Base-by-base conservation (phyloP, 805 yeast species). In the Candida bentonensis region DNA sequence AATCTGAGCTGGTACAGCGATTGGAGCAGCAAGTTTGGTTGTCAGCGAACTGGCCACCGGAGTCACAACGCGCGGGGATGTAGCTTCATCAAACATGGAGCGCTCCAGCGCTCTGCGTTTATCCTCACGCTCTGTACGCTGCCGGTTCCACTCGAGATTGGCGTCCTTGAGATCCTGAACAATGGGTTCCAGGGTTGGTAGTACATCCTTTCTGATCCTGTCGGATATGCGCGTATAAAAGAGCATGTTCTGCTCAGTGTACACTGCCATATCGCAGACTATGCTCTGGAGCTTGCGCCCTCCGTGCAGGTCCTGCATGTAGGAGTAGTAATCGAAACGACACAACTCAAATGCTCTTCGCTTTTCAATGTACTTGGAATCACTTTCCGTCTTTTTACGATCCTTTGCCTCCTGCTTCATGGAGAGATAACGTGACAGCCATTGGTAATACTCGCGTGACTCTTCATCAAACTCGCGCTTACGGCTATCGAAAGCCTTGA, bases 401-500 rank as follows among this genome's bases (percentile, higher is more conserved):
- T 55, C 62, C 23, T 45, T 49, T 22, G 55, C 54, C 21, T 61
- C 67, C 27, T 59, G 58, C 45, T 62, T 63, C 46, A 55, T 57
- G 13, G 67, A 51, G 21, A 67, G 53, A 44, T 67, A 67, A n/a
- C 69, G 53, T 13, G 68, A 57, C 42, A 67, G 58, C 69, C 70
- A 67, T 26, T 67, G 56, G 49, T 67, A 67, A 50, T 67, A 67
- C 48, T 67, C 69, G 22, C 59, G 52, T 15, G 68, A 62, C 42
- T 65, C 68, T 41, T 68, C 72, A 43, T 68, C 72, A 52, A 67
- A 67, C 40, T 67, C 71, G 26, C 65, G 58, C 43, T 67, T 66
- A 39, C 63, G 57, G 22, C 49, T 43, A 25, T 67, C 72, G 39
- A 63, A 63, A 15, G 57, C 42, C 50, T 67, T 67, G 49, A 67